Base-by-base conservation (phyloP, 2,329 filamentous ascomycete species). In the Gaeumannomyces sp. region DNA sequence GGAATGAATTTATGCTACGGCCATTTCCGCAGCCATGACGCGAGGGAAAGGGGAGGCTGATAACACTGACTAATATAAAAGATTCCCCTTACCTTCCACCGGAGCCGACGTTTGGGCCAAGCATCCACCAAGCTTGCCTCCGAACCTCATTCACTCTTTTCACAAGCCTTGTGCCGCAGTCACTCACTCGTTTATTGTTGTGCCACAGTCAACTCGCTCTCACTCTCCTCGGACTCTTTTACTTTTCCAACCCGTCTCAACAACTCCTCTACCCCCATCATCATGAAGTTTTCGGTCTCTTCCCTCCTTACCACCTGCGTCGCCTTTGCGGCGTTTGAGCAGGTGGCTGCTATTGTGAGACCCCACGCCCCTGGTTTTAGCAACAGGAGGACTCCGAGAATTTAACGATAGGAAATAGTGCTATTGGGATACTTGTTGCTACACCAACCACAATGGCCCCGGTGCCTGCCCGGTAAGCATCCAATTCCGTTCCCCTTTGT, bases 361-460 rank as follows among this genome's bases (percentile, higher is more conserved):
- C 29, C n/a, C n/a, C 38, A 7, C 13, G 22, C 27, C 35, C 28
- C 3, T 7, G 4, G 50, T 28, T 1, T 16, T 16, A 2, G 3
- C 13, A 27, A 3, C 11, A 25, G n/a, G 8, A n/a, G 19, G 35
- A 28, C 4, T 11, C 60, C n/a, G 6, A 28, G 58, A 1, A n/a
- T 28, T 38, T 61, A 50, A 61, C 25, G 22, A 10, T 28, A n/a
- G 2, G 25, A 29, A 10, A 61, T 28, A 61, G 60, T 61, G 60
- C 60, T 25, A 61, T 14, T 61, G 60, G 60, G 25, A 50, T 38
- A 13, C 19, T 50, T 61, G 60, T 25, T 61, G 60, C 38, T 61
- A 61, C 60, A 61, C 60, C 45, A 61, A 61, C 60, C 60, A 27
- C 14, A 61, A 53, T 2, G 60, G 60, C 60, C 60, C 60, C 10